Conservation (phyloP, 148 eudicot genomes). For the Pouteria glomerata region DNA sequence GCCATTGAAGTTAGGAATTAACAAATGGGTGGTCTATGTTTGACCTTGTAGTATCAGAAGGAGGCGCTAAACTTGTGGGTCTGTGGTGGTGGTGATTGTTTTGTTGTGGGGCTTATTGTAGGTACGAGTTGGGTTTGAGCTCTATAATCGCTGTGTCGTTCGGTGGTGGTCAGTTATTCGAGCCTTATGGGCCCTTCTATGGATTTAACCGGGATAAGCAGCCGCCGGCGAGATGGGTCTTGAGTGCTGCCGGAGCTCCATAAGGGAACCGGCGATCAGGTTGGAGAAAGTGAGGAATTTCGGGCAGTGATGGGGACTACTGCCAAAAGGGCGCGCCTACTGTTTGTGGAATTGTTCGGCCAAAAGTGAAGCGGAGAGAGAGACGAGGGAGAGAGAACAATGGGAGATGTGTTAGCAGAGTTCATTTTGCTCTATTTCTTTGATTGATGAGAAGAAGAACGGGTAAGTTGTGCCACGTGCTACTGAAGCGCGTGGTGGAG, state of each 20-base stretch:
- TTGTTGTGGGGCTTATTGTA: too few species aligned
- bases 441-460: too few species aligned
- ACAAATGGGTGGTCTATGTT: neutral
- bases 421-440: too few species aligned
- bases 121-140: too few species aligned
- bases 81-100: too few species aligned
- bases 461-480: too few species aligned
- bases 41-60: too few species aligned
- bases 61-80: too few species aligned
- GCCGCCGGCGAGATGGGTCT: slow-evolving; percentile 9
- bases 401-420: too few species aligned
- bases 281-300: slow-evolving; percentile 3
- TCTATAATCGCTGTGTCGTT: too few species aligned
- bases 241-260: slow-evolving; percentile 6
- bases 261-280: slow-evolving; percentile 11
- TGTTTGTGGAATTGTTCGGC: slow-evolving; percentile 14
- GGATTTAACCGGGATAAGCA: neutral
- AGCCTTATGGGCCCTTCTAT: neutral
- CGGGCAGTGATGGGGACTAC: neutral
- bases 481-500: too few species aligned
- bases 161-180: neutral
- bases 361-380: slow-evolving; percentile 6
- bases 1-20: slow-evolving; percentile 16
- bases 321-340: neutral
- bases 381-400: neutral